These are phyloP conservation scores for Monascus purpureus DNA, from an alignment of 495 filamentous ascomycete species.

Conservation along the genomic window DNA sequence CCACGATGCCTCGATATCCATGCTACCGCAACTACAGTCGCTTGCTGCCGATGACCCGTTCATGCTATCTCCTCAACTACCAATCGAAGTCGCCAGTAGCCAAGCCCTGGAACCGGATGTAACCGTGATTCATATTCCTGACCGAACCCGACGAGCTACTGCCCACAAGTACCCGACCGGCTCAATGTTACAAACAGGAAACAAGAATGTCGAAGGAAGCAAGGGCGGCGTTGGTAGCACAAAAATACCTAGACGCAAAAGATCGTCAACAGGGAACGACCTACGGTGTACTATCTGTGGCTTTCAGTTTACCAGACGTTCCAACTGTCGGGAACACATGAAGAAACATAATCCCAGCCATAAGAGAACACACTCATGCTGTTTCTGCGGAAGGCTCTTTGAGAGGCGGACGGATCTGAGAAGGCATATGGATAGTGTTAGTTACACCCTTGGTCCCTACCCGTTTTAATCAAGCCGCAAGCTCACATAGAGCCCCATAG, in stretches of 20 bases:
- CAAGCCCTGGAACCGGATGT: conserved; percentile 1
- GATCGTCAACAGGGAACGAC: conserved; percentile 23
- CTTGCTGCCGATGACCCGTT: no score
- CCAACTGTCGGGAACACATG: conserved; percentile 84
- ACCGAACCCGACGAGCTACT: conserved; percentile 4
- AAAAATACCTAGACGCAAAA: conserved; percentile 34
- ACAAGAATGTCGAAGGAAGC: conserved; percentile 4
- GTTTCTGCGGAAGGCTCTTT: conserved; percentile 34
- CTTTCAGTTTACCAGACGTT: conserved; percentile 69
- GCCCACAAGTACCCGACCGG: conserved; percentile 4
- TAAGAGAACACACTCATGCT: conserved; percentile 56
- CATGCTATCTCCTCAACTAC: background rate
- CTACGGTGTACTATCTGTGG: conserved; percentile 66
- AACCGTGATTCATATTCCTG: background rate
- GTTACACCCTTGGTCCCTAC: no score
- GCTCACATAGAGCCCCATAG: no score
- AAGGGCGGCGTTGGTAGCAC: no score
- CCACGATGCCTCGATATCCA: no score
- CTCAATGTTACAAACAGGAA: conserved; percentile 5
- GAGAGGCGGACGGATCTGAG: conserved; percentile 67
- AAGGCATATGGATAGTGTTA: conserved; percentile 67
- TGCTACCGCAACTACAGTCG: no score
- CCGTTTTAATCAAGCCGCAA: no score
- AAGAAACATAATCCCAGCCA: conserved; percentile 74
- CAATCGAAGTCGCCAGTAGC: background rate